Conservation (phyloP, 2,329 filamentous ascomycete genomes). For the Ciborinia camelliae region DNA sequence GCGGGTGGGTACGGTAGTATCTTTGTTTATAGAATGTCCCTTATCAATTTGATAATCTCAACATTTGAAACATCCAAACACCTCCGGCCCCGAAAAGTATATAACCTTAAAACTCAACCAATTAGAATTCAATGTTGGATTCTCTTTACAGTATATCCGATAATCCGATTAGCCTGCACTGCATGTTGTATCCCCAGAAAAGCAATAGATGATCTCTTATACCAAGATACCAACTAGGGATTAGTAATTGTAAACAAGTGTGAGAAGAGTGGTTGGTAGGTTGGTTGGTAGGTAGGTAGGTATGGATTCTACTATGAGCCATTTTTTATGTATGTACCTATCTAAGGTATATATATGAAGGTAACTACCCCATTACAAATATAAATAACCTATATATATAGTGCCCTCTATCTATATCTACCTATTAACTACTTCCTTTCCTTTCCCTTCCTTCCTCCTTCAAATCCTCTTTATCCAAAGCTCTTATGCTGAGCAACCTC, state of each 20-base stretch:
- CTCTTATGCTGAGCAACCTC: not conserved
- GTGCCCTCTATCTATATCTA: too few relatives aligned
- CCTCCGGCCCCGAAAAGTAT: constrained; percentile 1
- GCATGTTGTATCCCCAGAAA: too few relatives aligned
- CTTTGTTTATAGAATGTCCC: not conserved
- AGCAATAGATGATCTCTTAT: constrained; percentile 1
- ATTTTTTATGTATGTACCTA: not conserved
- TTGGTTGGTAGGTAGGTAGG: too few relatives aligned
- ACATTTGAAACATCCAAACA: not conserved
- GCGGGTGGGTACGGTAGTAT: not conserved
- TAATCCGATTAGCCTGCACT: not conserved
- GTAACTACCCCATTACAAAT: too few relatives aligned
- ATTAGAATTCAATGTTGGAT: not conserved
- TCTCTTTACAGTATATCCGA: not conserved
- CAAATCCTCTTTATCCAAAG: not conserved
- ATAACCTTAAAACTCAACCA: not conserved
- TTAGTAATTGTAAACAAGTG: too few relatives aligned
- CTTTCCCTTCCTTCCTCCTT: not conserved
- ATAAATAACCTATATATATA: too few relatives aligned
- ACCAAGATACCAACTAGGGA: too few relatives aligned
- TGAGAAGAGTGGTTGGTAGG: too few relatives aligned
- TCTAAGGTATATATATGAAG: too few relatives aligned
- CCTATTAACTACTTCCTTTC: too few relatives aligned
- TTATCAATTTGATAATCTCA: constrained; percentile 4
- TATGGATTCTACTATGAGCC: not conserved